Evolutionary conservation across 345 rosid species (phyloP).

Genomic region (Citrus hindsii): DNA sequence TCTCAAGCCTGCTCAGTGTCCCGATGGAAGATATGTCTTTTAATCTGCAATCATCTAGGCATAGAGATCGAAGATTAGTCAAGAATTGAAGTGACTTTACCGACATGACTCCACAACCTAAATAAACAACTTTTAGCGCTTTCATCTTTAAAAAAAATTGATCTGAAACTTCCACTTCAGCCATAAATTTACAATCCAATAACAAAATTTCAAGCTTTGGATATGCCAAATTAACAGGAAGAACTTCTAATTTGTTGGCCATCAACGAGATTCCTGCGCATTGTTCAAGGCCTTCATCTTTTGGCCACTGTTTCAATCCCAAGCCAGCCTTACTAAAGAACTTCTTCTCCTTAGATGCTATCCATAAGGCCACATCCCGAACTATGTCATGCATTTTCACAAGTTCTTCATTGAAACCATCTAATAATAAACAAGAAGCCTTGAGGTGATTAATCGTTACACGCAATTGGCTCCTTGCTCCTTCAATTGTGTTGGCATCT

Average conservation of each 20-base stretch:
- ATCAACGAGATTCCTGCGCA: background rate
- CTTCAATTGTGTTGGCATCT: background rate
- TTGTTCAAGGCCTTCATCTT: background rate
- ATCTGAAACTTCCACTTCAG: background rate
- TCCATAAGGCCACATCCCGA: background rate
- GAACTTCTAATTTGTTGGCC: background rate
- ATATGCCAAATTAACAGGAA: background rate
- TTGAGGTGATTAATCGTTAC: background rate
- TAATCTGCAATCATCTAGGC: background rate
- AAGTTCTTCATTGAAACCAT: background rate
- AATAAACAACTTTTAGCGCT: background rate
- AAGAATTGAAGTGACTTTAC: background rate
- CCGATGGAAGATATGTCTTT: background rate
- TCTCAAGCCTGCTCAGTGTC: background rate
- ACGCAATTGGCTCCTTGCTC: background rate
- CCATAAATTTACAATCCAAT: accelerated
- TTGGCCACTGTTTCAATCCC: background rate
- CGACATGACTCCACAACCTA: background rate
- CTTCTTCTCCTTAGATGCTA: background rate
- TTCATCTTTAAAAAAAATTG: background rate
- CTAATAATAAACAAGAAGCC: background rate
- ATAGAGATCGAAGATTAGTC: background rate
- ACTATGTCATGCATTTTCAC: background rate
- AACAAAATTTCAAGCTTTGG: background rate
- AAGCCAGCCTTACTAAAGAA: background rate